Evolutionary conservation across 441 rosid genomes (phyloP).

Genomic region (Lagerstroemia fauriei): DNA sequence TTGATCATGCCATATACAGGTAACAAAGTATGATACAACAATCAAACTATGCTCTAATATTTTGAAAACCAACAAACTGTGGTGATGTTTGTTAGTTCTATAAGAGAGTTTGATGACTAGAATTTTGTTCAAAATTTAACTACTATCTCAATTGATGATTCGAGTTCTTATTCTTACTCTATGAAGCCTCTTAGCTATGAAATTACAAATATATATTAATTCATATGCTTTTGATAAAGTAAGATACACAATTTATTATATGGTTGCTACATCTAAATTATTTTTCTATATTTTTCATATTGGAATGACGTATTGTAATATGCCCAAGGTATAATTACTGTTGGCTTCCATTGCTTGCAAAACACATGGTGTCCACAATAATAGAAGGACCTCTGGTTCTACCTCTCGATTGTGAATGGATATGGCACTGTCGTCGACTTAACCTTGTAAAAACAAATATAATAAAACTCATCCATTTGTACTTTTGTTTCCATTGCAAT

Average conservation of each 20-base stretch:
- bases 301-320: neutral
- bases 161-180: neutral
- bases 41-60: neutral
- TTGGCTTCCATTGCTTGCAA: constrained; percentile 92
- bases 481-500: neutral
- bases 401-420: constrained; percentile 95
- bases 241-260: no score
- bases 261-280: neutral
- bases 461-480: neutral
- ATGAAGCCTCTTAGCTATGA: no score
- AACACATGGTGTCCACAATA: constrained; percentile 40
- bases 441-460: constrained; percentile 58
- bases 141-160: neutral
- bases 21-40: constrained; percentile 20
- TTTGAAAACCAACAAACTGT: no score
- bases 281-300: no score
- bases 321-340: constrained; percentile 57
- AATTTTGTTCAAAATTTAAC: no score
- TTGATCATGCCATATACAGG: constrained; percentile 74
- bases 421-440: constrained; percentile 95
- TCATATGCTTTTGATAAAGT: neutral
- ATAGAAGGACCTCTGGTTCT: constrained; percentile 61
- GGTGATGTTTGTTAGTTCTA: no score
- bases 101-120: no score
- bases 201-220: no score